Evolutionary conservation across 2,329 filamentous ascomycete species (phyloP).

Genomic region (Thelonectria discophora): DNA sequence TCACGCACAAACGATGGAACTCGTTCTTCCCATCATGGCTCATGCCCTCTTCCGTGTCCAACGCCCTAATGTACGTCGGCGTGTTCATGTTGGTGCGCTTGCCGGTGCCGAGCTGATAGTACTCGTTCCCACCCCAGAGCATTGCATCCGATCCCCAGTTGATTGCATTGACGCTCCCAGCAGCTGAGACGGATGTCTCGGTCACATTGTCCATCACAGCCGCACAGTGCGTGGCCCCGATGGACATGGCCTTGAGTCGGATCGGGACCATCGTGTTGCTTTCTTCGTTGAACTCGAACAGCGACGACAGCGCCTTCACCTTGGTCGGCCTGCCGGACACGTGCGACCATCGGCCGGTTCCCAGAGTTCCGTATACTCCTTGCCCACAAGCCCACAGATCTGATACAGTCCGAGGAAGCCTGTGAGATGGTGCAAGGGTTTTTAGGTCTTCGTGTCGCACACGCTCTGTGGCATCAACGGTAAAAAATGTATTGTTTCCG

Average conservation of each 20-base stretch:
- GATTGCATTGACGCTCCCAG: slow-evolving; percentile 70
- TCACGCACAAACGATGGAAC: slow-evolving; percentile 80
- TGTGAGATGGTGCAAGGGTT: slow-evolving; percentile 43
- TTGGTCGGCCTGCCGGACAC: slow-evolving; percentile 80
- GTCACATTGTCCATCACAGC: slow-evolving; percentile 87
- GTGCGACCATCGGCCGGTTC: slow-evolving; percentile 90
- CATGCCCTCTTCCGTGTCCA: slow-evolving; percentile 71
- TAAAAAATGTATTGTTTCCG: slow-evolving; percentile 87
- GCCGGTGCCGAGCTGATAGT: slow-evolving; percentile 91
- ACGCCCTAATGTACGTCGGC: slow-evolving; percentile 80
- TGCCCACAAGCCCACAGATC: slow-evolving; percentile 90
- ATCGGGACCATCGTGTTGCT: slow-evolving; percentile 77
- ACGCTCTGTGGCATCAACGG: slow-evolving; percentile 76
- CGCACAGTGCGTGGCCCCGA: slow-evolving; percentile 82
- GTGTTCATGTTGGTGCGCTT: slow-evolving; percentile 81
- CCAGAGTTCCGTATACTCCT: slow-evolving; percentile 84
- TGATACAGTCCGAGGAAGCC: slow-evolving; percentile 44
- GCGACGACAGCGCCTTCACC: slow-evolving; percentile 81
- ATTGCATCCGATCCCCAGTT: slow-evolving; percentile 91
- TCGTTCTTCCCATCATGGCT: slow-evolving; percentile 68
- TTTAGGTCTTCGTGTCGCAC: slow-evolving; percentile 26
- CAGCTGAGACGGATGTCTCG: slow-evolving; percentile 63
- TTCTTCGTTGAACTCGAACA: slow-evolving; percentile 87
- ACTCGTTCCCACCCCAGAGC: slow-evolving; percentile 95
- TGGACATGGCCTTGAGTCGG: slow-evolving; percentile 74